phyloP scores from a whole-genome alignment of 306 rosid species.

The Luffa acutangula region DNA sequence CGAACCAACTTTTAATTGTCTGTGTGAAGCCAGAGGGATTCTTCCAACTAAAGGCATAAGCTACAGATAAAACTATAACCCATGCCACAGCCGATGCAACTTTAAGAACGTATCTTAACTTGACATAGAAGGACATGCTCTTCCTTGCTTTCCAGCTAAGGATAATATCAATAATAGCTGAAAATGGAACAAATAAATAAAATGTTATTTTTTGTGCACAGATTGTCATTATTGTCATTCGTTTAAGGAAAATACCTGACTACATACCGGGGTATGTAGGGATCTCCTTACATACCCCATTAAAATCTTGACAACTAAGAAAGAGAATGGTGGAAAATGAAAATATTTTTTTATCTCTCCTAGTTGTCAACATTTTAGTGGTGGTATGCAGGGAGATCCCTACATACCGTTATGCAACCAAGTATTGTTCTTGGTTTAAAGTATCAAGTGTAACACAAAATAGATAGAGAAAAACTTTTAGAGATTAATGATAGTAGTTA shows the following conservation, averaged over 20 bases:
- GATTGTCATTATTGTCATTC: neutral
- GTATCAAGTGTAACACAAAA: neutral
- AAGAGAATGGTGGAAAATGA: no score
- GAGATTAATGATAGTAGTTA: neutral
- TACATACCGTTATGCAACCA: no score
- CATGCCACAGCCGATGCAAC: constrained; percentile 62
- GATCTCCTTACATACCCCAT: no score
- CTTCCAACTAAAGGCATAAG: constrained; percentile 81
- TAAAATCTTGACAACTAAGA: no score
- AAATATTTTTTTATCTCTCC: no score
- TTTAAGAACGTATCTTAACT: constrained; percentile 72
- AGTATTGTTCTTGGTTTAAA: neutral
- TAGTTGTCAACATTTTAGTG: no score
- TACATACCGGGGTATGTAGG: no score
- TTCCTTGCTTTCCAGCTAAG: constrained; percentile 87
- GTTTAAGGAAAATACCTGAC: neutral
- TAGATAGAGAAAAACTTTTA: neutral
- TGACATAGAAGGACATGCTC: constrained; percentile 62
- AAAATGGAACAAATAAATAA: constrained; percentile 12
- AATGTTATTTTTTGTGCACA: neutral
- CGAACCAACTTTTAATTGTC: constrained; percentile 84
- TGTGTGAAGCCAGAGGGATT: constrained; percentile 74
- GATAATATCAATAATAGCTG: constrained; percentile 76
- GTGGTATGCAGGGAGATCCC: no score
- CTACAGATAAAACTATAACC: constrained; percentile 84